Evolutionary conservation across 2,329 filamentous ascomycete genomes (phyloP), one percentile per base, ranked within the genome.

Genomic region (Canariomyces notabilis): DNA sequence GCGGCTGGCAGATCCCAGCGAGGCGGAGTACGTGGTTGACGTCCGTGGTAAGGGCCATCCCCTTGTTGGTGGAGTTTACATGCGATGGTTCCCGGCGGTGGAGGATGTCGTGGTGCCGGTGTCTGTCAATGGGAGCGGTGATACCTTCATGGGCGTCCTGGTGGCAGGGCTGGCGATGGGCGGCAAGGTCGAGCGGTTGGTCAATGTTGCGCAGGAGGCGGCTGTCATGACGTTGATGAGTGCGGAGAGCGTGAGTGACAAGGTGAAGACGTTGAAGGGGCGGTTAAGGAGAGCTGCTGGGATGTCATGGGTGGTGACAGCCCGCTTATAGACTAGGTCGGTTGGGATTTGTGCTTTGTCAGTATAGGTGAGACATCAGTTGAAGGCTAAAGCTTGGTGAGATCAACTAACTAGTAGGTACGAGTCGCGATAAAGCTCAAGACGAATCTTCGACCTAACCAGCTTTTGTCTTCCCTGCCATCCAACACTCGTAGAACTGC

Each of bases 71-170:
- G 91, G 90, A 0, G 75, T 96, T 2, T 96, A 96, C 60, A 89
- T 96, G 83, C 64, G 78, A 26, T 55, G 79, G 16, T 87, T 88
- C 62, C 80, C 86, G 0, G 73, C 85, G 0, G 78, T 77, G 1
- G 81, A 86, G 61, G 67, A 71, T 14, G 74, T 95, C 0, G 67
- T 76, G 16, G 80, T 93, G 20, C 74, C 95, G 1, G 81, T 91
- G 1, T 95, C 89, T 37, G 91, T 97, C 8, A 97, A 97, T 63
- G 93, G 91, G 0, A 89, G 89, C 2, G 93, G 93, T 0, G 93
- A 98, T 66, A 96, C 93, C 0, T 90, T 97, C 63, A 72, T 94
- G 7, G 93, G 91, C 0, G 85, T 89, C 12, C 57, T 96, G 46
- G 71, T 95, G n/a, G 85, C 89, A 1, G 88, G 87, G 0, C 63